A percentile compares a stretch with the other conserved stretches of the same genome.
Evolutionary conservation across 306 rosid genomes (phyloP).

Genomic region (Corylus americana): DNA sequence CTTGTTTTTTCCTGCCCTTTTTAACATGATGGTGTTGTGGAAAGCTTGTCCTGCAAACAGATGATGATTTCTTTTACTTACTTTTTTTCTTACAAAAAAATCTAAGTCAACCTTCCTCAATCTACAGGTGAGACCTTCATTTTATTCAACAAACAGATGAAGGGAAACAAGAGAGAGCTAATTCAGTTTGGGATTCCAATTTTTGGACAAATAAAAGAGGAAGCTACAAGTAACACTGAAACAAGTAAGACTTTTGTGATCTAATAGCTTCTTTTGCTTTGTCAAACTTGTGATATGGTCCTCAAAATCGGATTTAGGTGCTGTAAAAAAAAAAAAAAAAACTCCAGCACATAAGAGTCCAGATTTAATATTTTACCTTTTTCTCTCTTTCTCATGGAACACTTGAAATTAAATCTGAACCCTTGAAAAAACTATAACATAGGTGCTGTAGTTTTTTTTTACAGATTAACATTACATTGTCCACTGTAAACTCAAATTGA

Average conservation of each 20-base stretch:
- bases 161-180: slow-evolving; percentile 91
- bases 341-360: too few relatives aligned
- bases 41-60: neutral
- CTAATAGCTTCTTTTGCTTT: slow-evolving; percentile 7
- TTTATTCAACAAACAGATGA: slow-evolving; percentile 84
- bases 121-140: slow-evolving; percentile 81
- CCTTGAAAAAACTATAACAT: too few relatives aligned
- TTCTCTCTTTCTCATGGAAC: too few relatives aligned
- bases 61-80: neutral
- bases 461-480: neutral
- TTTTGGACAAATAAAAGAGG: slow-evolving; percentile 81
- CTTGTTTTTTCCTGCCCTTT: neutral
- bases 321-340: too few relatives aligned
- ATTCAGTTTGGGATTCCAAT: slow-evolving; percentile 93
- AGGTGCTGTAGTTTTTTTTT: too few relatives aligned
- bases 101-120: slow-evolving; percentile 28
- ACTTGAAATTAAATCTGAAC: too few relatives aligned
- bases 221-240: slow-evolving; percentile 49
- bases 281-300: slow-evolving; percentile 12
- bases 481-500: slow-evolving; percentile 12
- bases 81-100: neutral
- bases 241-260: slow-evolving; percentile 31
- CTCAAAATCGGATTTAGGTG: neutral
- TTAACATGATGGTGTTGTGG: neutral
- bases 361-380: too few relatives aligned